These are phyloP conservation scores for Iris pallida DNA, from an alignment of 116 monocot genomes.

Conservation along the genomic window DNA sequence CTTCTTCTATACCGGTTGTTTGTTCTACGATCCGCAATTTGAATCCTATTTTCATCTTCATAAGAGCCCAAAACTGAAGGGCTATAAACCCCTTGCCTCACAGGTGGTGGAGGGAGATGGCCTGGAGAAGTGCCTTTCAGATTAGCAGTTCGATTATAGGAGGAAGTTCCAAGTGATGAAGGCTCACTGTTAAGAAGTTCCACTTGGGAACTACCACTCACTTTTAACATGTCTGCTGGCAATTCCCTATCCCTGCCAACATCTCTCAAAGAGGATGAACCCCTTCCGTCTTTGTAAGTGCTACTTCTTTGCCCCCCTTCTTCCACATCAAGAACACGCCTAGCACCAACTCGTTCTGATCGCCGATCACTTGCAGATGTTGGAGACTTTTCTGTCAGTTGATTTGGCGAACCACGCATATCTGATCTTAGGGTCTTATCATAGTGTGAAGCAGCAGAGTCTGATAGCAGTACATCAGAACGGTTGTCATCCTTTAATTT, in stretches of 20 bases:
- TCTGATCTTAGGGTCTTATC: constrained; percentile 33
- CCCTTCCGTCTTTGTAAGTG: constrained; percentile 22
- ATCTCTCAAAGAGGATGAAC: constrained; percentile 7
- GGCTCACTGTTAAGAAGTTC: constrained; percentile 12
- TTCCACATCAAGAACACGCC: constrained; percentile 30
- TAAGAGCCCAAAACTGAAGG: constrained; percentile 42
- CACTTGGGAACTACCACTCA: constrained; percentile 18
- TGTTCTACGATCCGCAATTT: constrained; percentile 34
- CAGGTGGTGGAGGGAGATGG: constrained; percentile 33
- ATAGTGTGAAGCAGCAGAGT: constrained; percentile 20
- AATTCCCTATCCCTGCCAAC: constrained; percentile 21
- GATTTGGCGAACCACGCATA: constrained; percentile 18
- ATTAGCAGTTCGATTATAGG: constrained; percentile 20
- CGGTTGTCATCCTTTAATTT: constrained; percentile 19
- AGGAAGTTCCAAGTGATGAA: constrained; percentile 19
- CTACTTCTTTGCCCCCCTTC: constrained; percentile 21
- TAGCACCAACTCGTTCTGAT: constrained; percentile 19
- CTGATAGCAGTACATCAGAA: constrained; percentile 21
- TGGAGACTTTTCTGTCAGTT: constrained; percentile 30
- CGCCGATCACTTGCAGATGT: constrained; percentile 23
- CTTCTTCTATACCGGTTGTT: constrained; percentile 31
- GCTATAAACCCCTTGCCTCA: constrained; percentile 30
- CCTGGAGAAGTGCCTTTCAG: constrained; percentile 27
- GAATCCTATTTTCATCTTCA: constrained; percentile 42
- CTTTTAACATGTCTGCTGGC: constrained; percentile 13